A percentile compares a stretch with the other conserved stretches of the same genome.
Evolutionary conservation across 2,329 filamentous ascomycete species (phyloP).

Genomic region (Colletotrichum limetticola): DNA sequence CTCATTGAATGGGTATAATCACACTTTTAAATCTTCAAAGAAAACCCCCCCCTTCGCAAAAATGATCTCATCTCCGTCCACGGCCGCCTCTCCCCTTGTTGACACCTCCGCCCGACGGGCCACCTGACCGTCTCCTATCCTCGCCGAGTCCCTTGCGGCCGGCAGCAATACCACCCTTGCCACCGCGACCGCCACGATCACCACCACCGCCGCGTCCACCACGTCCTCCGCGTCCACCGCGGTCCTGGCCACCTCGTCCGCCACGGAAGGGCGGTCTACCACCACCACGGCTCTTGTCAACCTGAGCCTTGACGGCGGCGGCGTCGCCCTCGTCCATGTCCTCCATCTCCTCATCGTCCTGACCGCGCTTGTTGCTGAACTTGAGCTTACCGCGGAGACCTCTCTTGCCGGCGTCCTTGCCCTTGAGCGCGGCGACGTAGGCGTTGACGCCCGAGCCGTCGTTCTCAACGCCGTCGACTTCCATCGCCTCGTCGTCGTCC

Average conservation of each 20-base stretch:
- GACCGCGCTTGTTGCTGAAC: constrained; percentile 72
- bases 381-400: constrained; percentile 76
- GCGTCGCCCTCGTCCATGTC: constrained; percentile 66
- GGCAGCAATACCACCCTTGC: constrained; percentile 58
- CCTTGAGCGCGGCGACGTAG: constrained; percentile 76
- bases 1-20: constrained; percentile 37
- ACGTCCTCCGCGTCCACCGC: constrained; percentile 46
- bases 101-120: constrained; percentile 18
- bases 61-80: constrained; percentile 29
- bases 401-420: constrained; percentile 72
- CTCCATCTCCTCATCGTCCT: constrained; percentile 60
- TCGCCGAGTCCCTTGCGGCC: constrained; percentile 62
- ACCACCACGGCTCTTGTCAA: constrained; percentile 46
- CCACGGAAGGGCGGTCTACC: constrained; percentile 43
- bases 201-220: constrained; percentile 57
- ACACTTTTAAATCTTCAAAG: constrained; percentile 28
- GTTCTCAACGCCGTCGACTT: constrained; percentile 67
- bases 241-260: constrained; percentile 41
- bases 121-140: constrained; percentile 56
- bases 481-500: constrained; percentile 68
- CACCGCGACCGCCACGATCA: constrained; percentile 50
- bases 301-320: constrained; percentile 62
- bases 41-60: constrained; percentile 1
- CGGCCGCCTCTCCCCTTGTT: constrained; percentile 31
- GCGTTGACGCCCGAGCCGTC: constrained; percentile 70